Evolutionary conservation across 306 rosid species (phyloP), one percentile per base, ranked within the genome.

Genomic region (Calophaca sinica): DNA sequence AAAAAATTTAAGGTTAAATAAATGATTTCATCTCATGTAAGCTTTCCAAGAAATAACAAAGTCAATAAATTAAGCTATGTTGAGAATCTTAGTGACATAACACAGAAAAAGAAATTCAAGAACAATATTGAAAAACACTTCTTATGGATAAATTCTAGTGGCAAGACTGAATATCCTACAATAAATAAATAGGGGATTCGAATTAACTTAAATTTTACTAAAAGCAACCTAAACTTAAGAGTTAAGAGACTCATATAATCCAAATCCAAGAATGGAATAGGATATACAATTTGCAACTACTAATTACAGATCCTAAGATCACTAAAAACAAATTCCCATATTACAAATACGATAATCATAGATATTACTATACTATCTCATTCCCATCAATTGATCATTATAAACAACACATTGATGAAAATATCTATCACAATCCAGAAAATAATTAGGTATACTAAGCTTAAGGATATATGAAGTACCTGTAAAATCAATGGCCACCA

Each of bases 401-500:
- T 26, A 52, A 53, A 52, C 15, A 46, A 50, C 31, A 49, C 10
- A 60, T 14, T 60, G 51, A 60, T 80, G 44, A 60, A 29, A 36
- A 60, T 46, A 74, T 20, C 44, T 68, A 48, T 62, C 31, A 42
- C 65, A 80, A 50, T 60, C 76, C 45, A 60, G 44, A 68, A 60
- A 61, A 61, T 26, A 80, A 75, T 62, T 10, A 35, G 68, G 42
- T 67, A 52, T 7, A 45, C 36, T n/a, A 57, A 61, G 41, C 58
- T 76, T 65, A 60, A 52, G 67, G 45, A 76, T 62, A 54, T 72
- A 38, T 55, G 38, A 36, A 38, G 35, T 71, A 96, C 99, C 99
- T 69, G 99, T 96, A 79, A 89, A 96, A 88, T 96, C 99, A 72
- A 96, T 69, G 68, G 98, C 98, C 72, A 89, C 94, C 99, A 96